phyloP scores from a whole-genome alignment of 129 eudicot species.

The Artemisia tridentata region DNA sequence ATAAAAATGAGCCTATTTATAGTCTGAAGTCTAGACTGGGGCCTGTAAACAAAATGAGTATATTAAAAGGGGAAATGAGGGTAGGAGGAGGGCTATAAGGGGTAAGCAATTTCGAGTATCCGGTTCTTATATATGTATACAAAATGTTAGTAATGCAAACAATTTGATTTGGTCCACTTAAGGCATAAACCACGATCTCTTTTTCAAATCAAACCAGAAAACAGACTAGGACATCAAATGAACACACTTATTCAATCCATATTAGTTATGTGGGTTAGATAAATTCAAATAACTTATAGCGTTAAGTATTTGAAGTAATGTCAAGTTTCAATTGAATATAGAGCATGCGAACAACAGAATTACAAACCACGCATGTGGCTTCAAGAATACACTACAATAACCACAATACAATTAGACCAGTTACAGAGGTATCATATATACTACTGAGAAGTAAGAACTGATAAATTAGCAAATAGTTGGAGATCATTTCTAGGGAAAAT shows the following conservation, averaged over 20 bases:
- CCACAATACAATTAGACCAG: neutral
- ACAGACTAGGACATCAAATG: neutral
- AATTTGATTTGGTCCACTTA: neutral
- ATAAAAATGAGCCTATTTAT: too few species aligned
- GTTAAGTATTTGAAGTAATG: neutral
- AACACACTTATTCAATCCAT: neutral
- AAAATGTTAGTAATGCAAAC: neutral
- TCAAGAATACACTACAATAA: neutral
- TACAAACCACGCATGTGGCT: neutral
- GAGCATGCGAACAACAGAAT: neutral
- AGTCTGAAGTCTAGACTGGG: too few species aligned
- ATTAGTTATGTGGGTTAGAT: neutral
- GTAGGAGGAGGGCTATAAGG: neutral
- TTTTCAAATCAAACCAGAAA: neutral
- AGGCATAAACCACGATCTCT: neutral
- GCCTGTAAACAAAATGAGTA: neutral
- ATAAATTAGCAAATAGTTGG: neutral
- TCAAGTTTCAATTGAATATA: neutral
- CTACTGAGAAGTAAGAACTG: neutral
- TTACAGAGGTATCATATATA: neutral
- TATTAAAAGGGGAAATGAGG: neutral
- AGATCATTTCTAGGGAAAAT: too few species aligned
- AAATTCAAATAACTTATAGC: too few species aligned
- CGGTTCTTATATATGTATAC: neutral
- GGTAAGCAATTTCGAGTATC: neutral